phyloP scores from a whole-genome alignment of 805 yeast genomes.

The Ogataea sp. region DNA sequence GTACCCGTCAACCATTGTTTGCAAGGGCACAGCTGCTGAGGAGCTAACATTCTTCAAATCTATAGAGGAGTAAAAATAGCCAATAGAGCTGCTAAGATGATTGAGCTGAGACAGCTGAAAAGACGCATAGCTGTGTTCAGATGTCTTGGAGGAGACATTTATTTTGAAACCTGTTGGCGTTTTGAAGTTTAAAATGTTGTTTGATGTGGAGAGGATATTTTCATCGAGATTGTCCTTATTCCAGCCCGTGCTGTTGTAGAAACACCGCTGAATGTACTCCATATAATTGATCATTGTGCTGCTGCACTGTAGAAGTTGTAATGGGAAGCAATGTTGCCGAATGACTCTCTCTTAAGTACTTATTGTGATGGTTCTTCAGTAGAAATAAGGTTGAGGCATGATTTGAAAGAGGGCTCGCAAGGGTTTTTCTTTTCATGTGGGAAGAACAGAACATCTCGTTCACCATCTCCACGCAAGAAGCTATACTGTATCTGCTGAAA shows the following conservation, averaged over 20 bases:
- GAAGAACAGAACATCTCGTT: too few relatives aligned
- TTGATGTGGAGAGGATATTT: constrained; percentile 64
- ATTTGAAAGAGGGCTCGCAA: too few relatives aligned
- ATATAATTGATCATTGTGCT: constrained; percentile 67
- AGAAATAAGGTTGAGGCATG: too few relatives aligned
- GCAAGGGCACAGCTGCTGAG: constrained; percentile 47
- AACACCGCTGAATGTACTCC: constrained; percentile 77
- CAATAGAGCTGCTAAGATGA: constrained; percentile 69
- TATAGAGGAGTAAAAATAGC: constrained; percentile 68
- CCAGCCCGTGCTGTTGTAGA: constrained; percentile 69
- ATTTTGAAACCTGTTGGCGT: constrained; percentile 62
- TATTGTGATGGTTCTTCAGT: too few relatives aligned
- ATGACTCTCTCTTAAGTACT: too few relatives aligned
- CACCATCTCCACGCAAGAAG: too few relatives aligned
- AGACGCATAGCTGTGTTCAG: constrained; percentile 64
- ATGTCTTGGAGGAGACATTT: constrained; percentile 61
- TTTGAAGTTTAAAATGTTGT: constrained; percentile 60
- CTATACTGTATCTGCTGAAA: too few relatives aligned
- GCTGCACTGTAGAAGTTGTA: too few relatives aligned
- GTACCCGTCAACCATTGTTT: constrained; percentile 65
- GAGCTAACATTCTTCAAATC: constrained; percentile 44
- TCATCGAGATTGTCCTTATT: constrained; percentile 71
- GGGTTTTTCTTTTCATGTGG: too few relatives aligned
- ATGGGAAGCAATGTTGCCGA: too few relatives aligned
- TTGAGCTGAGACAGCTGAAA: constrained; percentile 59